phyloP scores from a whole-genome alignment of 2,329 filamentous ascomycete species.

The Xylariales sp. region DNA sequence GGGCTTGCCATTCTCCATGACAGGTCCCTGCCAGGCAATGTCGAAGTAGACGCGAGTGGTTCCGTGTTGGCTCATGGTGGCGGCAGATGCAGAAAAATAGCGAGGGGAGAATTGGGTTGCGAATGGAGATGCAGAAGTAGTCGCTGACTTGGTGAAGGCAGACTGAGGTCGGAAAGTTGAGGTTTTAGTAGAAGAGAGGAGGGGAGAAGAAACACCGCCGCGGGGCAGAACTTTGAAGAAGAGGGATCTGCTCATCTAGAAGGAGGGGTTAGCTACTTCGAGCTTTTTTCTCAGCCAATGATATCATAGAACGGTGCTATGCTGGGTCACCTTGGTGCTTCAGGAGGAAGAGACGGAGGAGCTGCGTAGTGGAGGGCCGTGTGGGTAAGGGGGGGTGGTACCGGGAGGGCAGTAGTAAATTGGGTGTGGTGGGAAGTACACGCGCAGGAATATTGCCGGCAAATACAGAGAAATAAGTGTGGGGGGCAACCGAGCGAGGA shows the following conservation, averaged over 20 bases:
- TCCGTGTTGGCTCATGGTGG: conserved; percentile 35
- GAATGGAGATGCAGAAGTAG: conserved; percentile 50
- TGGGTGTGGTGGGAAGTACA: conserved; percentile 18
- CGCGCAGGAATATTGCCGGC: conserved; percentile 21
- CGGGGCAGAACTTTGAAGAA: conserved; percentile 44
- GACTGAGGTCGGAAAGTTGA: conserved; percentile 48
- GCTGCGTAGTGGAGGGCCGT: conserved; percentile 35
- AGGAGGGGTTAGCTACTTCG: conserved; percentile 40
- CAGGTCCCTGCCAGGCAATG: conserved; percentile 74
- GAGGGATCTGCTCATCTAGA: conserved; percentile 41
- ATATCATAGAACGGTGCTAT: conserved; percentile 40
- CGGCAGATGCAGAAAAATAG: conserved; percentile 69
- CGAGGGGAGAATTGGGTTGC: conserved; percentile 49
- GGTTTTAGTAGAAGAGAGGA: conserved; percentile 51
- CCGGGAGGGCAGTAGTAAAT: neutral
- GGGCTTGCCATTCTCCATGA: conserved; percentile 69
- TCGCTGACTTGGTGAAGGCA: conserved; percentile 51
- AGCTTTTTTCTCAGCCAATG: conserved; percentile 40
- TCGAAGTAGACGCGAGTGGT: conserved; percentile 38
- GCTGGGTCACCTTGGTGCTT: conserved; percentile 31
- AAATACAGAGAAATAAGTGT: conserved; percentile 19
- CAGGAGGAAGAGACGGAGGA: conserved; percentile 21
- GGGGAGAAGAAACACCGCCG: conserved; percentile 40
- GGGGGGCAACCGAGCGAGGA: conserved; percentile 22
- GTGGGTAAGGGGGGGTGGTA: conserved; percentile 32